phyloP scores from a whole-genome alignment of 1,284 basidiomycete species.

The Farysia itapuensis region DNA sequence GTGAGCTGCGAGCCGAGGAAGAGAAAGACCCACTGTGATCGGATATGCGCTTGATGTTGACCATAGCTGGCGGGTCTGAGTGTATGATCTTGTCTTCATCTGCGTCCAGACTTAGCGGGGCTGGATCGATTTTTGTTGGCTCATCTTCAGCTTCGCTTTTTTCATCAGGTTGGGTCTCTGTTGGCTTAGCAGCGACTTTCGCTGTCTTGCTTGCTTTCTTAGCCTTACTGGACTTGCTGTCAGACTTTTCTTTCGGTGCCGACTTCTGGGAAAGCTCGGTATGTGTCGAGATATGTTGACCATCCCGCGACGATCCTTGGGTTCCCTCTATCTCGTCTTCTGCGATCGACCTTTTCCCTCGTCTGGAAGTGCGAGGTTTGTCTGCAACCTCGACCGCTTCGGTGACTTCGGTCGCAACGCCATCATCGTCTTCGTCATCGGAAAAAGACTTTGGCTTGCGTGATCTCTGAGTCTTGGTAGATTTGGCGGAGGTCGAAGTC shows the following conservation, averaged over 20 bases:
- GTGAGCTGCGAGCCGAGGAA: neutral
- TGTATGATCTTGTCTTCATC: neutral
- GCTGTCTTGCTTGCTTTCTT: neutral
- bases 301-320: too few relatives aligned
- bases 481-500: neutral
- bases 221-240: neutral
- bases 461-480: conserved; percentile 1
- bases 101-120: neutral
- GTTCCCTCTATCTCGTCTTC: neutral
- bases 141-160: neutral
- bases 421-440: conserved; percentile 9
- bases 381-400: too few relatives aligned
- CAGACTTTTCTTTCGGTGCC: neutral
- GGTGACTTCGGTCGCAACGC: neutral
- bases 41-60: conserved; percentile 2
- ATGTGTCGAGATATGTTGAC: neutral
- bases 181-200: neutral
- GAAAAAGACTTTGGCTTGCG: conserved; percentile 14
- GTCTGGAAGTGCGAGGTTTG: neutral
- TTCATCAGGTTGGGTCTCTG: neutral
- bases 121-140: neutral
- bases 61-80: neutral
- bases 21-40: neutral
- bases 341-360: neutral
- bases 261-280: too few relatives aligned